Percentiles rank a stretch among this genome's conserved stretches.
Evolutionary conservation across 805 yeast genomes (phyloP).

Genomic region (Pichia pseudocactophila): DNA sequence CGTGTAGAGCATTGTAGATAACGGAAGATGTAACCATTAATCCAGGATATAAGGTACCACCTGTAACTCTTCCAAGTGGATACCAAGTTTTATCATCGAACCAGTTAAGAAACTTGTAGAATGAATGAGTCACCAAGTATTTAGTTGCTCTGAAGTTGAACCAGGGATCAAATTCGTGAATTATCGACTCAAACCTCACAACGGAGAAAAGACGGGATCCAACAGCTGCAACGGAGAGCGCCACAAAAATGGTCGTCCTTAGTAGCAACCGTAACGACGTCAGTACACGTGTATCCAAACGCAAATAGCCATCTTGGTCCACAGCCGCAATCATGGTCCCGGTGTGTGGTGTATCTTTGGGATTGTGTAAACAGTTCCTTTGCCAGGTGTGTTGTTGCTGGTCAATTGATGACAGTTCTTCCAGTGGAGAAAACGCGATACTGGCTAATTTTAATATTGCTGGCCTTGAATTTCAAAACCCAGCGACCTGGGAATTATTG

Average conservation of each 20-base stretch:
- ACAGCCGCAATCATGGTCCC: slow-evolving; percentile 7
- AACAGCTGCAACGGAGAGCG: slow-evolving; percentile 85
- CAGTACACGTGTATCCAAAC: slow-evolving; percentile 17
- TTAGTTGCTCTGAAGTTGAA: slow-evolving; percentile 95
- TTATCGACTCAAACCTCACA: slow-evolving; percentile 88
- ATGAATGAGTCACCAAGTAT: slow-evolving; percentile 74
- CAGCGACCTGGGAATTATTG: no score
- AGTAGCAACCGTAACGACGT: slow-evolving; percentile 33
- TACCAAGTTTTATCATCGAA: slow-evolving; percentile 99
- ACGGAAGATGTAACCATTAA: slow-evolving; percentile 95
- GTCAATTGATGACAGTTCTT: no score
- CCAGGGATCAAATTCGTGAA: slow-evolving; percentile 98
- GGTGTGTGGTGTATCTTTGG: no score
- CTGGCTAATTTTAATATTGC: no score
- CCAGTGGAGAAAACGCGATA: no score
- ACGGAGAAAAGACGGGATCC: slow-evolving; percentile 93
- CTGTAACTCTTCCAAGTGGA: slow-evolving; percentile 97
- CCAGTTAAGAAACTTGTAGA: slow-evolving; percentile 92
- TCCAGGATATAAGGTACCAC: slow-evolving; percentile 97
- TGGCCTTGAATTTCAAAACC: no score
- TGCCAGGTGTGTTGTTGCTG: no score
- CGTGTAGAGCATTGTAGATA: slow-evolving; percentile 64
- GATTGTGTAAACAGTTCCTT: no score
- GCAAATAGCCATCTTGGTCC: slow-evolving; percentile 22
- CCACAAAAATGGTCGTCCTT: slow-evolving; percentile 57